A percentile compares a stretch with the other conserved stretches of the same genome.
Conservation (phyloP, 805 yeast genomes). For the Teunomyces aglyptinius region DNA sequence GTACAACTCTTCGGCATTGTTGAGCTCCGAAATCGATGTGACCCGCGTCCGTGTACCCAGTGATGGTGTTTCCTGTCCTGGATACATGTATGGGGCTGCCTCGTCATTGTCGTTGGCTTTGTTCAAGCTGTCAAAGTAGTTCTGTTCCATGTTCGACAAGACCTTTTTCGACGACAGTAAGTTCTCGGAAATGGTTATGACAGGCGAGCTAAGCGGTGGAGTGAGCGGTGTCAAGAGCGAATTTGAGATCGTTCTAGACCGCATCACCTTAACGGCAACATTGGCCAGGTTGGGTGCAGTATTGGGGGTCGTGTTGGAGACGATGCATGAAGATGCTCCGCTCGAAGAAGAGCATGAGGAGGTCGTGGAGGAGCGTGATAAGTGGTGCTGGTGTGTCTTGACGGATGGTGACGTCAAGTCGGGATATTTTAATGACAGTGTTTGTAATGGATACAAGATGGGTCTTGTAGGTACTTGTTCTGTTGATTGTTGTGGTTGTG, state of each 20-base stretch:
- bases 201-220: constrained; percentile 36
- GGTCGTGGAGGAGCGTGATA: constrained; percentile 13
- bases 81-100: not conserved
- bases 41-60: constrained; percentile 6
- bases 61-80: not conserved
- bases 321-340: constrained; percentile 11
- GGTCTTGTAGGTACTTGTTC: constrained; percentile 9
- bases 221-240: constrained; percentile 28
- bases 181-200: constrained; percentile 39
- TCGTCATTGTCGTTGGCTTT: not conserved
- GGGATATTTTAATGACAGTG: constrained; percentile 1
- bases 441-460: constrained; percentile 13
- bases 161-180: constrained; percentile 26
- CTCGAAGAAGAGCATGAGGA: constrained; percentile 10
- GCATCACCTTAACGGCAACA: constrained; percentile 4
- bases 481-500: constrained; percentile 2
- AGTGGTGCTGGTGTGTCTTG: constrained; percentile 9
- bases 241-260: constrained; percentile 21
- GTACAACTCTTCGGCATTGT: constrained; percentile 24
- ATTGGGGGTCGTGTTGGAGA: constrained; percentile 4
- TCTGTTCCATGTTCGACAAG: constrained; percentile 32
- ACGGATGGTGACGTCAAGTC: not conserved
- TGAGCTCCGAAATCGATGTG: constrained; percentile 21
- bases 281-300: constrained; percentile 3
- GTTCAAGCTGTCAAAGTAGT: constrained; percentile 28